Conservation (phyloP, 352 stramenopile genomes). For the Globisporangium ultimum region DNA sequence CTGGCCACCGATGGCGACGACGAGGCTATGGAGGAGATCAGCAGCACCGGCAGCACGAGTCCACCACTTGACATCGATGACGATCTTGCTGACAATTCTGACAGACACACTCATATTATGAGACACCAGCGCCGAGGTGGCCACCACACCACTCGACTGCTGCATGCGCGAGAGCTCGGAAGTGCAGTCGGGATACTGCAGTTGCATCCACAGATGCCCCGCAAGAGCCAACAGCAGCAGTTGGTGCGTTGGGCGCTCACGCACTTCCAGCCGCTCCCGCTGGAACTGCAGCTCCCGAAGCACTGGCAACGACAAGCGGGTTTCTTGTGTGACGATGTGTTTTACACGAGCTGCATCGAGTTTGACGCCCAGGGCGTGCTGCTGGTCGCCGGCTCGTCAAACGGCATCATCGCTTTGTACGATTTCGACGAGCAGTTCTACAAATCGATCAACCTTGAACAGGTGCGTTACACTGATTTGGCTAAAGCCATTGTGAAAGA, state of each 20-base stretch:
- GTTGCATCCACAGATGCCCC: conserved; percentile 18
- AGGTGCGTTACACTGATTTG: conserved; percentile 13
- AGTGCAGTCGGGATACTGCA: conserved; percentile 13
- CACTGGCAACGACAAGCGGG: conserved; percentile 41
- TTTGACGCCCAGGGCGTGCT: conserved; percentile 71
- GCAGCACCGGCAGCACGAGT: not conserved
- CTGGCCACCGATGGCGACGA: conserved; percentile 3
- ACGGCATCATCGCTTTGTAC: conserved; percentile 68
- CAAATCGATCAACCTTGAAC: conserved; percentile 47
- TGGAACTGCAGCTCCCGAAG: conserved; percentile 39
- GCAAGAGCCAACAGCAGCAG: conserved; percentile 37
- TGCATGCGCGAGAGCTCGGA: conserved; percentile 45
- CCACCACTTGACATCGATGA: not conserved
- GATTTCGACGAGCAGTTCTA: conserved; percentile 81
- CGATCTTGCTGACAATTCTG: conserved; percentile 2
- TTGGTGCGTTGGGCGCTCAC: conserved; percentile 54
- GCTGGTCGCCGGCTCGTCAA: conserved; percentile 56
- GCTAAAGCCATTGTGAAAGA: not conserved
- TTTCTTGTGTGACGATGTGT: conserved; percentile 19
- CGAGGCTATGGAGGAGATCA: conserved; percentile 16
- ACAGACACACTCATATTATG: not conserved
- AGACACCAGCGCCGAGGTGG: conserved; percentile 13
- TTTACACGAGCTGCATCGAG: conserved; percentile 64
- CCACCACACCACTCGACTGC: conserved; percentile 28
- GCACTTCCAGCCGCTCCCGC: conserved; percentile 35